These are phyloP conservation scores for Mycogone perniciosa DNA, from an alignment of 2,329 filamentous ascomycete species.

Conservation along the genomic window DNA sequence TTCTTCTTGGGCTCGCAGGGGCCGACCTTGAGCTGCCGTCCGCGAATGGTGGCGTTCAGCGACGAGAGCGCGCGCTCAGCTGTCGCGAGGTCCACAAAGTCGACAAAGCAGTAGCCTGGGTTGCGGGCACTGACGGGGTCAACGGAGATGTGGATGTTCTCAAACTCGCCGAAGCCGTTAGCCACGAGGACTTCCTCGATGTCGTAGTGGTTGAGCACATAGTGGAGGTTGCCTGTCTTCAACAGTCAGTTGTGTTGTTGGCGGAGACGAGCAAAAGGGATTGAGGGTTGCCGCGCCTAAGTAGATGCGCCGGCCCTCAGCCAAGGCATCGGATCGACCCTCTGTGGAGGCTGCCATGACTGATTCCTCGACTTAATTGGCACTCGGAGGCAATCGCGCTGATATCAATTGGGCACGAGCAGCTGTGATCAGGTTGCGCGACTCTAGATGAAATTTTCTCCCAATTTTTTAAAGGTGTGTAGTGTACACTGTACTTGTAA, in stretches of 20 bases:
- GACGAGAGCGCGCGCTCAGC: constrained; percentile 48
- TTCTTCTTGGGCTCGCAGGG: constrained; percentile 53
- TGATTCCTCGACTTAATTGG: not conserved
- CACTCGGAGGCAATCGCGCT: not conserved
- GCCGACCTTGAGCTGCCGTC: constrained; percentile 57
- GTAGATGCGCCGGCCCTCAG: constrained; percentile 46
- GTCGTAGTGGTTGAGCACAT: constrained; percentile 49
- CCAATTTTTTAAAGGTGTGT: too few species aligned
- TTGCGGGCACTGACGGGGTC: constrained; percentile 63
- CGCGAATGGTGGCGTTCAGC: constrained; percentile 49
- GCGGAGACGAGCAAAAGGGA: not conserved
- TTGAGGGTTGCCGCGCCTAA: constrained; percentile 34
- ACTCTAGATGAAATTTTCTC: too few species aligned
- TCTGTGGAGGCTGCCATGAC: constrained; percentile 5
- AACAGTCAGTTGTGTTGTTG: constrained; percentile 2
- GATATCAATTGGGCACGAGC: not conserved
- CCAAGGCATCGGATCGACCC: constrained; percentile 17
- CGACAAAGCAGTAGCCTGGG: constrained; percentile 69
- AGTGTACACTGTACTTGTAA: too few species aligned
- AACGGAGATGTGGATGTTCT: constrained; percentile 61
- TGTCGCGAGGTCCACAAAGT: constrained; percentile 51
- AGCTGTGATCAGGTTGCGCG: not conserved
- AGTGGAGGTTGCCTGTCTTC: constrained; percentile 43
- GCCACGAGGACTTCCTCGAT: constrained; percentile 52
- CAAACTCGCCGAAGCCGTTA: constrained; percentile 31